Evolutionary conservation across 2,329 filamentous ascomycete genomes (phyloP), one percentile per base, ranked within the genome.

Genomic region (Cordyceps farinosa): DNA sequence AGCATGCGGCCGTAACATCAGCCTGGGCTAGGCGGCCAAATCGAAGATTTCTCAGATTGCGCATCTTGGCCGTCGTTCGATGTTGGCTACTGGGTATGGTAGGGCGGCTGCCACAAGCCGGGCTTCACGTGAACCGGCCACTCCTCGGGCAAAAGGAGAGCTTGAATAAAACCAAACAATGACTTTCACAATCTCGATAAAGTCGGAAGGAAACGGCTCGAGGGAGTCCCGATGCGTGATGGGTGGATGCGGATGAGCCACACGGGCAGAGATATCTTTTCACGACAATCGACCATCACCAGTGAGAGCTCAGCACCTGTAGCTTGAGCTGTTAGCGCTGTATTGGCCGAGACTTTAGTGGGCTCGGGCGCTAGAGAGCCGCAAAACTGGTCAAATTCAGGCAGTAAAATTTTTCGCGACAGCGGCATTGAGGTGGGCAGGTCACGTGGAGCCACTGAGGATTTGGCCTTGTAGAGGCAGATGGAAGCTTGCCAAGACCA

Each of bases 41-140:
- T 72, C 84, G 86, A 70, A 92, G 87, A 74, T 88, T 92, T 77
- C 87, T 89, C 70, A 98, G 83, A 76, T 97, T 98, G 74, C 91
- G 89, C 94, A 98, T 98, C 63, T 67, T 66, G 66, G 61, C 47
- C 13, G 34, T 52, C 13, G 34, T 52, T 57, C 38, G 52, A 50
- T 42, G 50, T 56, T 17, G 32, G 27, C 22, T 9, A 17, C 30
- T 36, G 42, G 22, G 44, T 27, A 42, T 7, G 34, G 36, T 32
- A 47, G 45, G 36, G 38, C n/a, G 54, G 61, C 53, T 47, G 47
- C 40, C 47, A 4, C 15, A 47, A 45, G 50, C 40, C 54, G 54
- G 32, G 17, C 53, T 17, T 52, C 47, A 38, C 36, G 55, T 59
- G 38, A 15, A 59, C 13, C 40, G n/a, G 22, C 59, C 59, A 40